Base-by-base conservation (phyloP, 139 green algal genomes). In the Coccomyxa sp. region DNA sequence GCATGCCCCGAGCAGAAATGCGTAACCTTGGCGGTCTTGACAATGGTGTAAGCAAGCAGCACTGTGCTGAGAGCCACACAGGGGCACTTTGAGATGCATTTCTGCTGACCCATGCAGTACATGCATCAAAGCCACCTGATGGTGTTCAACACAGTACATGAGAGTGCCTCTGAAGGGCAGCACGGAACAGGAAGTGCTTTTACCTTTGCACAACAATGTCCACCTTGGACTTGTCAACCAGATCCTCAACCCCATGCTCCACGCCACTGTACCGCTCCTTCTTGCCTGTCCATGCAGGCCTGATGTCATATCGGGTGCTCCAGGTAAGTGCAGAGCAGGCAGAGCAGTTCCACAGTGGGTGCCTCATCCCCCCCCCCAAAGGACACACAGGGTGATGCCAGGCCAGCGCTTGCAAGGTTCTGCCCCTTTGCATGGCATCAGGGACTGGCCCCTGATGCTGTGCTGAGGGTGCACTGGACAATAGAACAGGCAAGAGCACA, bases 141-240 rank as follows among this genome's bases (percentile, higher is more conserved):
- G n/a, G 44, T 14, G 12, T 58, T 58, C 44, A 14, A 14, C 10
- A 27, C 14, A 58, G 10, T 58, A 58, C 18, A 64, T 7, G 50
- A 22, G 4, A 64, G 5, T 12, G 2, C 4, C 50, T n/a, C n/a
- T n/a, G n/a, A n/a, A 7, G 22, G 50, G 5, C 50, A 64, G 50
- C 50, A 64, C 2, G 27, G 50, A 7, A 22, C 44, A 10, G 27
- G 50, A 18, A 64, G n/a, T n/a, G n/a, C n/a, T 10, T 7, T 64
- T 12, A 74, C 36, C 64, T 78, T 50, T 64, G 33, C 2, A 78
- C 70, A 35, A 97, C 90, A 5, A 97, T 84, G 8, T 95, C 89
- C 18, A 97, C 64, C 78, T 90, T 90, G 33, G 80, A 79, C 85
- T 97, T 97, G 10, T 94, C 89, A 39, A 97, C 88, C 68, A 96